phyloP scores from a whole-genome alignment of 202 grass and related monocot genomes.

The Sporobolus alterniflorus region DNA sequence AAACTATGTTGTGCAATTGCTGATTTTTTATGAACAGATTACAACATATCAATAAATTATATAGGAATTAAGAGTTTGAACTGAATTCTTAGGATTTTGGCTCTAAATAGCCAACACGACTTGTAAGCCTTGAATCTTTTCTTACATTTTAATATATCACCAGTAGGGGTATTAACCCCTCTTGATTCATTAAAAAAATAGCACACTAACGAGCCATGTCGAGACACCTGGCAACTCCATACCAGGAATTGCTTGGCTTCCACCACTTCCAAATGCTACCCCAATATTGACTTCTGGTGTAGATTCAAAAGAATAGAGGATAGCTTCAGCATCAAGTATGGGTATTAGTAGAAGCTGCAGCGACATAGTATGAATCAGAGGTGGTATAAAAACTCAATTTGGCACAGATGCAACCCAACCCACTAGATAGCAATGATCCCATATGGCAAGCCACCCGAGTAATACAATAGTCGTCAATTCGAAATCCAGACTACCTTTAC shows the following conservation, averaged over 20 bases:
- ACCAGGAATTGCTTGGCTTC: conserved; percentile 76
- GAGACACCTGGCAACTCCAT: conserved; percentile 96
- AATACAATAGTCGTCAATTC: conserved; percentile 4
- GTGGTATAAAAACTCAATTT: conserved; percentile 25
- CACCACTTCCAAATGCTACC: conserved; percentile 97
- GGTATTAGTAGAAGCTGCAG: conserved; percentile 86
- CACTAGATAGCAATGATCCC: background rate
- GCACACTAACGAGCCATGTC: conserved; percentile 82
- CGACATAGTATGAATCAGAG: conserved; percentile 37
- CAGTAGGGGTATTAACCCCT: no score
- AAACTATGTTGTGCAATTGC: background rate
- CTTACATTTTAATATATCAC: no score
- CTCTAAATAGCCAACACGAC: conserved; percentile 17
- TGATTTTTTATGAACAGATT: background rate
- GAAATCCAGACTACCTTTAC: background rate
- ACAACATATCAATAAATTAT: conserved; percentile 2
- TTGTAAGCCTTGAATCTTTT: no score
- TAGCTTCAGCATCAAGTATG: conserved; percentile 97
- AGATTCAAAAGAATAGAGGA: conserved; percentile 97
- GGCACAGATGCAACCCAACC: background rate
- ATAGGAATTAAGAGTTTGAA: background rate
- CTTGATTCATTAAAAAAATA: no score
- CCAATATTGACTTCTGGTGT: conserved; percentile 89
- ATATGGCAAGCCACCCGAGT: background rate
- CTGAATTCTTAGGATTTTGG: background rate